phyloP scores from a whole-genome alignment of 495 filamentous ascomycete species.

The Thermochaetoides thermophila region DNA sequence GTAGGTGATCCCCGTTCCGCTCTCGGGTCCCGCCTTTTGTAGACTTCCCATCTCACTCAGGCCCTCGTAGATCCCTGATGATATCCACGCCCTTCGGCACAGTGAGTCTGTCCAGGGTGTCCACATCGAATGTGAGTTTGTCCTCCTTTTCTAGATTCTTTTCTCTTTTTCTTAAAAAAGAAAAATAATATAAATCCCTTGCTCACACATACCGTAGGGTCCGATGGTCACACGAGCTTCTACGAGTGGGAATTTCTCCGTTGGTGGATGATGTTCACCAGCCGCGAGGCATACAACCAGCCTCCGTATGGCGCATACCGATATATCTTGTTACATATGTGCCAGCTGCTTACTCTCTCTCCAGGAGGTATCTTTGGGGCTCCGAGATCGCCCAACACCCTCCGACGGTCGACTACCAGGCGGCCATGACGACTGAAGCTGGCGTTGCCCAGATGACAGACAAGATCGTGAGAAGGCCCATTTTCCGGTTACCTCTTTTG shows the following conservation, averaged over 20 bases:
- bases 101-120: conserved; percentile 18
- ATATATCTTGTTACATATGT: no score
- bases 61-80: conserved; percentile 27
- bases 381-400: conserved; percentile 19
- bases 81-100: no score
- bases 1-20: conserved; percentile 8
- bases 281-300: conserved; percentile 1
- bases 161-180: neutral
- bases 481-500: neutral
- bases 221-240: conserved; percentile 39
- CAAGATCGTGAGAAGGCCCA: conserved; percentile 17
- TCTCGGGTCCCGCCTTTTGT: neutral
- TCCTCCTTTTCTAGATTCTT: conserved; percentile 21
- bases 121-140: conserved; percentile 21
- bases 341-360: neutral
- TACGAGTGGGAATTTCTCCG: conserved; percentile 39
- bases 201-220: conserved; percentile 10
- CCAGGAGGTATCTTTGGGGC: conserved; percentile 4
- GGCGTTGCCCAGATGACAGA: conserved; percentile 22
- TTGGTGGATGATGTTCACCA: conserved; percentile 24
- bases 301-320: neutral
- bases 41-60: neutral
- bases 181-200: neutral
- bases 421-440: conserved; percentile 36
- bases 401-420: conserved; percentile 41